Conservation (phyloP, 2,329 filamentous ascomycete species). For the Sarocladium oryzae region DNA sequence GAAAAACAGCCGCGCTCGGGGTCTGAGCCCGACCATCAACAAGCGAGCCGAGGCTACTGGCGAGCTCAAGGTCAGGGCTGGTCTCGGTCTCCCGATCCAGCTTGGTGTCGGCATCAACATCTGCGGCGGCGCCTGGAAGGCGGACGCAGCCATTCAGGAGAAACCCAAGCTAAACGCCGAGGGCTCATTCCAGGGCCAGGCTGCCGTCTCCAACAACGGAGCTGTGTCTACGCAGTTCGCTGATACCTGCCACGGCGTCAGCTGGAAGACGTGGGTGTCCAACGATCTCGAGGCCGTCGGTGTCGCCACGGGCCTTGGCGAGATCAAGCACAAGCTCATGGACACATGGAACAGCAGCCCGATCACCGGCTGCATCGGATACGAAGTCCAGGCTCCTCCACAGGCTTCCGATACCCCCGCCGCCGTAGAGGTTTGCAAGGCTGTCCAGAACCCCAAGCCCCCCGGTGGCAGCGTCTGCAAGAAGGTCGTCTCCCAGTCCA, state of each 20-base stretch:
- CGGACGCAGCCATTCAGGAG: background rate
- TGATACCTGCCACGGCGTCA: background rate
- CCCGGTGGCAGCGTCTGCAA: background rate
- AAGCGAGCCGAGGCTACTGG: background rate
- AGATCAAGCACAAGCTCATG: background rate
- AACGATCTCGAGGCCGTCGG: background rate
- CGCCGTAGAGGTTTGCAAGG: background rate
- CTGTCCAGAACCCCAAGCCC: background rate
- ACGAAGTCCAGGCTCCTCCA: background rate
- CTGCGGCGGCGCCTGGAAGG: background rate
- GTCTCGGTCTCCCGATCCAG: background rate
- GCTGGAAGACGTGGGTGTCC: background rate
- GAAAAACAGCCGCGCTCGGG: background rate
- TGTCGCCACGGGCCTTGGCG: background rate
- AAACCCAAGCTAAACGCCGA: background rate
- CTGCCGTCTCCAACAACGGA: background rate
- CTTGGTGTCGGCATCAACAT: background rate
- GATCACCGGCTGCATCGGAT: slow-evolving; percentile 11
- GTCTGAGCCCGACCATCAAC: background rate
- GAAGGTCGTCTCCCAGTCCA: background rate
- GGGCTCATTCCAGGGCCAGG: background rate
- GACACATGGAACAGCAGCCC: slow-evolving; percentile 2
- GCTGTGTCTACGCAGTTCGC: background rate
- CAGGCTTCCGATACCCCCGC: background rate
- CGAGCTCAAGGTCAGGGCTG: background rate